Evolutionary conservation across 371 early-diverging fungal genomes (phyloP).

Genomic region (Nematocida minor): DNA sequence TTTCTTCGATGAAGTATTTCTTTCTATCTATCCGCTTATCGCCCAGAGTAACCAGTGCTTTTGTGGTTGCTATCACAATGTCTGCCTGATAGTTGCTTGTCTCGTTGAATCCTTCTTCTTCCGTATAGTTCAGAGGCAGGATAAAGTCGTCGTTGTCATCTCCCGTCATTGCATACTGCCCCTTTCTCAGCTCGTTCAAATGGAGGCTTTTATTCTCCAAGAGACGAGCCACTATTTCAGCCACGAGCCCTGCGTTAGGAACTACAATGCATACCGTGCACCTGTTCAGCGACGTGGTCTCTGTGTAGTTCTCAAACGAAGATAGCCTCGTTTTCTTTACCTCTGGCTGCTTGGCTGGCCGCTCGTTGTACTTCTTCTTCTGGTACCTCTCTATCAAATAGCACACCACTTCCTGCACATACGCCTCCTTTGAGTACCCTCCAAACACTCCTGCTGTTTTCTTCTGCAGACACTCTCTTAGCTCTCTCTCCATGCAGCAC

Average conservation of each 20-base stretch:
- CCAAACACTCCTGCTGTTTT: constrained; percentile 20
- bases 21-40: constrained; percentile 24
- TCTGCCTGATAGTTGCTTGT: not conserved
- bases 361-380: not conserved
- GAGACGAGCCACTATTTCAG: not conserved
- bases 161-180: not conserved
- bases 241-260: constrained; percentile 19
- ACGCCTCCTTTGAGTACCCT: constrained; percentile 3
- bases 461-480: constrained; percentile 8
- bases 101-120: constrained; percentile 14
- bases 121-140: constrained; percentile 9
- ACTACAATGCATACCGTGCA: constrained; percentile 30
- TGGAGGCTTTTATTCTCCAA: not conserved
- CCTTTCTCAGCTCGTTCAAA: not conserved
- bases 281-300: constrained; percentile 24
- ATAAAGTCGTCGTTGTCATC: constrained; percentile 28
- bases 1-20: not conserved
- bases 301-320: constrained; percentile 35
- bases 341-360: not conserved
- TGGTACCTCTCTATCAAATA: not conserved
- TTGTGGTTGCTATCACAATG: constrained; percentile 29
- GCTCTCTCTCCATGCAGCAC: not conserved
- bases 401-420: not conserved
- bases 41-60: constrained; percentile 9
- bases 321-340: constrained; percentile 24